Base-by-base conservation (phyloP, 2,329 filamentous ascomycete species). In the Exophiala lecanii-corni region DNA sequence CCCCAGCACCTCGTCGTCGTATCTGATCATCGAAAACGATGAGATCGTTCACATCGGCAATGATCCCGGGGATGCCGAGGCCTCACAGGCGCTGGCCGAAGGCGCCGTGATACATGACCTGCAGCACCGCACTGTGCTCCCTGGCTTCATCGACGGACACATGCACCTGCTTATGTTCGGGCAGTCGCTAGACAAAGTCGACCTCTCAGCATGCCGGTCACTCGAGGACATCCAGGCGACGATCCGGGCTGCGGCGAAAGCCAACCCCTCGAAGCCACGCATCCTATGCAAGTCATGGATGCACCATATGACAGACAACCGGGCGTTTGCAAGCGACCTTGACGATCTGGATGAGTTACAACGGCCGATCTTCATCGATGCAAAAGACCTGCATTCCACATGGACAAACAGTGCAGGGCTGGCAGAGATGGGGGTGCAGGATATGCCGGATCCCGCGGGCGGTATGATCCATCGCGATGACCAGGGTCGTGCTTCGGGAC, bases 131-230 rank as follows among this genome's bases (percentile, higher is more conserved):
- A 57, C 68, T 25, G 59, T 74, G 1, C 51, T 71, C 2, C 71
- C 72, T 0, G 65, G 68, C 3, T 75, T 74, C 49, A 67, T 74
- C 30, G 72, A 75, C 50, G 67, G 64, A 5, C 72, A 75, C 41
- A 69, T 71, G 56, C 72, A 75, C 47, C 63, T 75, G 19, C 54
- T 74, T 4, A 60, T 71, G n/a, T 67, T 72, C n/a, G 70, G 70
- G 0, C 62, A 68, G n/a, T 68, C 70, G 0, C 59, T 73, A 2
- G 59, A 62, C 21, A 71, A 72, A 55, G 59, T 72, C 20, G 54
- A 66, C 40, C 58, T 75, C 9, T 61, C 68, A 20, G 54, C 59
- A 1, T 71, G 70, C 41, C 62, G 61, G 19, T 63, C 64, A 10
- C 56, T 74, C 1, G 59, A 57, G 4, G 65, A 72, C 9, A 73